phyloP scores from a whole-genome alignment of 106 monocot genomes.

The Acorus gramineus region DNA sequence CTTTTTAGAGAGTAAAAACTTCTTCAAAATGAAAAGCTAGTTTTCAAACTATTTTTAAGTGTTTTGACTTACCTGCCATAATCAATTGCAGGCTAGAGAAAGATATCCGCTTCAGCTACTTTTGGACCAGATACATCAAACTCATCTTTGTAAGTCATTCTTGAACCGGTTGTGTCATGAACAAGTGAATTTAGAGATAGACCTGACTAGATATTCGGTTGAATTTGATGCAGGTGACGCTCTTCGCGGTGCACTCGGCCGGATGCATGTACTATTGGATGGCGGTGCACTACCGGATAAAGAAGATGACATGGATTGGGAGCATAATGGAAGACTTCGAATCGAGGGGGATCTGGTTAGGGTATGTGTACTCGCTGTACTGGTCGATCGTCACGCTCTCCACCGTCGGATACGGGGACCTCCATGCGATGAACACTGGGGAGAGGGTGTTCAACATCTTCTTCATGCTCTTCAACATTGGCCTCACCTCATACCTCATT shows the following conservation, averaged over 20 bases:
- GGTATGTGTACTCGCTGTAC: constrained; percentile 15
- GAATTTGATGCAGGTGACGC: constrained; percentile 10
- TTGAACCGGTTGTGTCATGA: no score
- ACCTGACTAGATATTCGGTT: no score
- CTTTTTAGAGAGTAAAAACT: no score
- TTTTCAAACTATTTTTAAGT: no score
- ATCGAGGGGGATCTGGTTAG: constrained; percentile 7
- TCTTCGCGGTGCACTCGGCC: constrained; percentile 16
- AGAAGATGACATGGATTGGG: constrained; percentile 20
- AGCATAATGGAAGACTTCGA: constrained; percentile 4
- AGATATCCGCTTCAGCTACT: constrained; percentile 29
- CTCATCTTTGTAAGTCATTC: neutral
- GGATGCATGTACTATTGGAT: constrained; percentile 23
- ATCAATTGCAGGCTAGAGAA: constrained; percentile 20
- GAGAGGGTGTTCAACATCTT: constrained; percentile 25
- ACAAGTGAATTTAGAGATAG: neutral
- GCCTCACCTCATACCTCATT: constrained; percentile 30
- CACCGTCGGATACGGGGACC: constrained; percentile 31
- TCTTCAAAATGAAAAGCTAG: no score
- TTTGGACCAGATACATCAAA: constrained; percentile 16
- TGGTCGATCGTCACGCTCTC: constrained; percentile 22
- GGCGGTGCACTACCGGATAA: constrained; percentile 4
- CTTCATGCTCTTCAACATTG: constrained; percentile 35
- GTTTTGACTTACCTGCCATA: no score
- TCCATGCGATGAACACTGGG: constrained; percentile 14